Base-by-base conservation (phyloP, 805 yeast genomes). In the Candida suzukii region DNA sequence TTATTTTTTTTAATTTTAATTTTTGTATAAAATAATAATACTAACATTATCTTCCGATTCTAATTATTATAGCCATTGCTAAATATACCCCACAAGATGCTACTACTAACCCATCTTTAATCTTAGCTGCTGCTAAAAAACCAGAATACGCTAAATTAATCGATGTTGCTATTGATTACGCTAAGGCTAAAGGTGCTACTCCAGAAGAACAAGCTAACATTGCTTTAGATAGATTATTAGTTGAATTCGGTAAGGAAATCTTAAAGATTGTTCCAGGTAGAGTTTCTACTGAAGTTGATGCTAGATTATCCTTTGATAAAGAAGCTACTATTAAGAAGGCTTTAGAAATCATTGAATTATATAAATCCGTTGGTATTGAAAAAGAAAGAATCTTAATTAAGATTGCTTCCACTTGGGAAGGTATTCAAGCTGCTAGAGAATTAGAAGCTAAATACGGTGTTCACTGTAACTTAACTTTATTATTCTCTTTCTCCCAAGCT, bases 11-110 rank as follows among this genome's bases (percentile, higher is more conserved):
- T n/a, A n/a, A n/a, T n/a, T n/a, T n/a, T n/a, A n/a, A n/a, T n/a
- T n/a, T n/a, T n/a, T n/a, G n/a, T n/a, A n/a, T n/a, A n/a, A n/a
- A n/a, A n/a, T n/a, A n/a, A n/a, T 8, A 24, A 24, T 31, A 31
- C 35, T 31, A 31, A 31, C 35, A n/a, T 19, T 9, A 18, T 29
- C 7, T 16, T 29, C 20, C 20, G 16, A 16, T 11, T 24, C 28
- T 24, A 22, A 24, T 13, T 35, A 9, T 12, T 24, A 30, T 36
- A 57, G 61, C 93, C 50, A 93, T 93, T 64, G 96, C 96, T 63
- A 88, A 90, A 70, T 93, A 84, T 75, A 87, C 93, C 57, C 99
- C 99, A 53, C 98, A 93, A 74, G 99, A 93, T 69, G 96, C 99
- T 53, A 93, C 99, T 56, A 93, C 99, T 64, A 93, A 93, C 76